phyloP scores from a whole-genome alignment of 345 rosid species.

The Noccaea bulbosa region DNA sequence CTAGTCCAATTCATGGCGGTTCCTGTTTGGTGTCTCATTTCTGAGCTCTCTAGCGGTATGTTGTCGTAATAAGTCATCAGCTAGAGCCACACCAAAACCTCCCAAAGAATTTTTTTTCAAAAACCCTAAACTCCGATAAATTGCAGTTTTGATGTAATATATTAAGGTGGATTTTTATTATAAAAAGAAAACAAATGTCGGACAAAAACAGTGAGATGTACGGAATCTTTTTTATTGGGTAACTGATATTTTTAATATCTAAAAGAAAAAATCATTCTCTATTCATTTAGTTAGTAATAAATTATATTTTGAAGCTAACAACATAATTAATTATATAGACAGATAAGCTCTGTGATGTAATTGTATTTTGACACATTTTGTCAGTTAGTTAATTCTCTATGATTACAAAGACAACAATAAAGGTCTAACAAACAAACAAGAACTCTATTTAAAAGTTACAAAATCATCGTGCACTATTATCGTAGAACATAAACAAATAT shows the following conservation, averaged over 20 bases:
- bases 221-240: not conserved
- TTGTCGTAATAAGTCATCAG: conserved; percentile 6
- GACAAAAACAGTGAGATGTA: too few relatives aligned
- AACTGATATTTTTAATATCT: not conserved
- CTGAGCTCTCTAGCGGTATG: not conserved
- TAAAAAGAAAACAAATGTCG: too few relatives aligned
- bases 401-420: conserved; percentile 31
- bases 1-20: not conserved
- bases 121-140: too few relatives aligned
- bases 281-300: not conserved
- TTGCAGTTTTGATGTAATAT: too few relatives aligned
- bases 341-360: not conserved
- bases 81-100: conserved; percentile 11
- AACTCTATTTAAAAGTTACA: not conserved
- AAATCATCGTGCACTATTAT: conserved; percentile 30
- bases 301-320: not conserved
- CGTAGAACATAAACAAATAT: conserved; percentile 27
- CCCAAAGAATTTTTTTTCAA: too few relatives aligned
- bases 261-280: too few relatives aligned
- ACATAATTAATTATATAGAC: not conserved
- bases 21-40: not conserved
- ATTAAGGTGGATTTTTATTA: too few relatives aligned
- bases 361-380: not conserved
- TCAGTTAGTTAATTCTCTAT: conserved; percentile 14
- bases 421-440: not conserved